Conservation (phyloP, 257 asterid genomes). For the Scutellaria barbata region DNA sequence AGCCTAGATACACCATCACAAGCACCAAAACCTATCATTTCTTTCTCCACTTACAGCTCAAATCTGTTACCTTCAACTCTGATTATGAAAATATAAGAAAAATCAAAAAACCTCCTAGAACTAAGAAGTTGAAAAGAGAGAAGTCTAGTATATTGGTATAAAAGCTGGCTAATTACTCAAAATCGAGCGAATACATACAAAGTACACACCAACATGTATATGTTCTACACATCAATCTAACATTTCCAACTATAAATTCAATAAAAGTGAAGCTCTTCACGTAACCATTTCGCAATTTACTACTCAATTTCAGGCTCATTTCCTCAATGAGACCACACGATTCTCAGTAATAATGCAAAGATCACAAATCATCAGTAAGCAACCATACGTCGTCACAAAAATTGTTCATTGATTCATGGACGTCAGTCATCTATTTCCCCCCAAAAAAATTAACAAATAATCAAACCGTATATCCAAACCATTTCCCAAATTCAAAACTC, state of each 20-base stretch:
- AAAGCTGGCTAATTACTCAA: background rate
- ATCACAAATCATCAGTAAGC: constrained; percentile 9
- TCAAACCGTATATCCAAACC: constrained; percentile 1
- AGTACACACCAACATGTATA: background rate
- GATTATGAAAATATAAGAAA: constrained; percentile 10
- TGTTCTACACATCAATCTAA: constrained; percentile 7
- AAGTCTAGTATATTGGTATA: background rate
- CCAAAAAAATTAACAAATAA: background rate
- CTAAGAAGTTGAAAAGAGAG: background rate
- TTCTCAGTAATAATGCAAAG: constrained; percentile 15
- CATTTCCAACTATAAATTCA: background rate
- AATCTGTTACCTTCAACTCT: background rate
- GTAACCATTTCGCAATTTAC: background rate
- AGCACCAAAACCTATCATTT: constrained; percentile 7
- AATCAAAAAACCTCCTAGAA: background rate
- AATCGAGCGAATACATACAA: background rate
- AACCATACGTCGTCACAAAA: constrained; percentile 4
- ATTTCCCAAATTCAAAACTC: constrained; percentile 22
- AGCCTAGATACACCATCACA: constrained; percentile 16
- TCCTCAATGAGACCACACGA: constrained; percentile 12
- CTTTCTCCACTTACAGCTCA: background rate
- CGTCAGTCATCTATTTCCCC: background rate
- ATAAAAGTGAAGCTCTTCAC: background rate
- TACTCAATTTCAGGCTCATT: constrained; percentile 15
- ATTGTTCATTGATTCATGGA: constrained; percentile 17